Base-by-base conservation (phyloP, 2,329 filamentous ascomycete genomes). In the Geosmithia flava region DNA sequence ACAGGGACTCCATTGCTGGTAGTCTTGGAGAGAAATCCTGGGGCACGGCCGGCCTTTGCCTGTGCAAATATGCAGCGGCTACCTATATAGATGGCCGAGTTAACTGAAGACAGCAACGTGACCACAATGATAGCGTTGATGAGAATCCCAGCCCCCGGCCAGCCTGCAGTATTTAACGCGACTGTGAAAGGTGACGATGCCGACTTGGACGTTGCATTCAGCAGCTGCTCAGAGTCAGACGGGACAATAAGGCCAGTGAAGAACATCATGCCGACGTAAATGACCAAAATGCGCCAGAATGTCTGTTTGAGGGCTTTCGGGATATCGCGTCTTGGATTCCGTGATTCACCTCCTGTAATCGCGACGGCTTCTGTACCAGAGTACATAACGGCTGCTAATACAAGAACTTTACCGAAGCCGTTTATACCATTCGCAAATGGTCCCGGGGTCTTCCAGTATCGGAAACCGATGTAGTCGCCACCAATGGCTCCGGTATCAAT, bases 91-190 rank as follows among this genome's bases (percentile, higher is more conserved):
- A 80, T 68, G 1, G 69, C 72, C 42, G 68, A 69, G 55, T 78
- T 79, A 11, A 68, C 66, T 2, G 72, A 70, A 0, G 64, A 69
- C 40, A 74, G 65, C 16, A 76, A 70, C 29, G 73, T 72, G 16
- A 74, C 65, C 45, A 79, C 65, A 49, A 74, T 74, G 46, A 75
- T 63, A 7, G 67, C 71, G 51, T 79, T 79, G 62, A 78, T 74
- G 2, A 78, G 64, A 49, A 50, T 43, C 2, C 50, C 50, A 17
- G 50, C 48, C 1, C 48, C 48, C 20, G 39, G 17, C 50, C 50
- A 51, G 15, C 50, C 50, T 19, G 50, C 48, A 5, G 27, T 29
- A n/a, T 41, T 65, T 17, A 78, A 68, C 0, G 70, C 70, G 45
- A 75, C 68, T 0, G 70, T 75, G 53, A 75, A 70, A 0, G 72